Percentiles rank a stretch among this genome's conserved stretches.
These are phyloP conservation scores for Debaryomyces singareniensis DNA, from an alignment of 1,139 yeast species.

Conservation along the genomic window DNA sequence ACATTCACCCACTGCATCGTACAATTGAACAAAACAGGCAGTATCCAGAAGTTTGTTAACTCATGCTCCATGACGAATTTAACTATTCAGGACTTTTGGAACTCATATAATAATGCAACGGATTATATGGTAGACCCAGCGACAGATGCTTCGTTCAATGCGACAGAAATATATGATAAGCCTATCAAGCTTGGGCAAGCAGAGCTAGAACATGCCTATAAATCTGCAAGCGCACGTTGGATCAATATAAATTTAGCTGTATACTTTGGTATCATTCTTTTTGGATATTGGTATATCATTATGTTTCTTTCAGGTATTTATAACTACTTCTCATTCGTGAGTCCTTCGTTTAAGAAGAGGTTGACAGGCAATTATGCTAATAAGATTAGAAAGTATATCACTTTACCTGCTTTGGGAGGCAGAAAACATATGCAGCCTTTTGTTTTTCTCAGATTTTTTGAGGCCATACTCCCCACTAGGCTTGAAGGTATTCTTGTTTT, in stretches of 20 bases:
- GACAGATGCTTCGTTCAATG: slow-evolving; percentile 21
- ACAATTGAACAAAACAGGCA: slow-evolving; percentile 12
- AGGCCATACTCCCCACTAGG: slow-evolving; percentile 54
- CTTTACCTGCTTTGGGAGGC: slow-evolving; percentile 43
- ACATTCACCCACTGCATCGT: slow-evolving; percentile 25
- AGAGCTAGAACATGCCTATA: slow-evolving; percentile 24
- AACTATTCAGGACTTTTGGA: slow-evolving; percentile 21
- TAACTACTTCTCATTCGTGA: slow-evolving; percentile 32
- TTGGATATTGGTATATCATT: slow-evolving; percentile 46
- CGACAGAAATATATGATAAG: slow-evolving; percentile 19
- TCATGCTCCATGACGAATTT: slow-evolving; percentile 18
- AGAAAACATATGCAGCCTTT: slow-evolving; percentile 36
- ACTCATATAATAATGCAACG: slow-evolving; percentile 36
- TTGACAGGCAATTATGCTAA: slow-evolving; percentile 29
- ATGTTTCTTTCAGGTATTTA: slow-evolving; percentile 31
- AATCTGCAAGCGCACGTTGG: slow-evolving; percentile 34
- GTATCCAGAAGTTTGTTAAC: slow-evolving; percentile 11
- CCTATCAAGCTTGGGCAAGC: slow-evolving; percentile 21
- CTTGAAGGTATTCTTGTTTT: slow-evolving; percentile 48
- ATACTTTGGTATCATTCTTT: slow-evolving; percentile 41
- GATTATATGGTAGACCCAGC: slow-evolving; percentile 19
- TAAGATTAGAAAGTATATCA: slow-evolving; percentile 31
- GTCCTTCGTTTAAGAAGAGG: slow-evolving; percentile 25
- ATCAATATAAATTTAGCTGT: slow-evolving; percentile 32
- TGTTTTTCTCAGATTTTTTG: slow-evolving; percentile 21